Conservation (phyloP, 371 early-diverging fungal species). For the Circinella umbellata region DNA sequence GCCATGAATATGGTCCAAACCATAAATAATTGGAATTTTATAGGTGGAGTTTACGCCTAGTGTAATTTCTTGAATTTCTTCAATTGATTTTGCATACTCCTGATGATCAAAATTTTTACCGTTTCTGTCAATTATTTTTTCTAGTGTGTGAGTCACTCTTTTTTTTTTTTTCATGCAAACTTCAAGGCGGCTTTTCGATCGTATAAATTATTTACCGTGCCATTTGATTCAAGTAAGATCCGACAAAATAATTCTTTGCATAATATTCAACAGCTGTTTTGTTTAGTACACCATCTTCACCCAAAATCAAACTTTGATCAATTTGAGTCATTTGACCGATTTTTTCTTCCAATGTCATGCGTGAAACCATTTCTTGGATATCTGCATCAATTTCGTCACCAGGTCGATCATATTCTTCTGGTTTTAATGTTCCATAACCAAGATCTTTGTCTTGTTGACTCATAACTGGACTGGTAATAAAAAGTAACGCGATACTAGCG, state of each 20-base stretch:
- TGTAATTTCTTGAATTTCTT: slow-evolving; percentile 41
- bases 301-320: slow-evolving; percentile 43
- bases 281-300: slow-evolving; percentile 46
- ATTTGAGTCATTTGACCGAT: slow-evolving; percentile 77
- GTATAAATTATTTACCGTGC: slow-evolving; percentile 31
- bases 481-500: slow-evolving; percentile 8
- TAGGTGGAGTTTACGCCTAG: slow-evolving; percentile 33
- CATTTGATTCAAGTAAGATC: slow-evolving; percentile 43
- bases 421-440: slow-evolving; percentile 13
- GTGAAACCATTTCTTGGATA: slow-evolving; percentile 41
- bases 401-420: slow-evolving; percentile 29
- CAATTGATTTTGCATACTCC: slow-evolving; percentile 35
- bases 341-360: slow-evolving; percentile 63
- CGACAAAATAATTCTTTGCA: slow-evolving; percentile 42
- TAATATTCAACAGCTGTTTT: slow-evolving; percentile 51
- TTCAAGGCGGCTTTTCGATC: too few species aligned
- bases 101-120: slow-evolving; percentile 32
- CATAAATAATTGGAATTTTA: slow-evolving; percentile 46
- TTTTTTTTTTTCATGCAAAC: too few species aligned
- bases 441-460: neutral
- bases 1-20: slow-evolving; percentile 69
- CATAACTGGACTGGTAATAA: neutral
- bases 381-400: slow-evolving; percentile 34
- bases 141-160: too few species aligned
- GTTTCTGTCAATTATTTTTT: slow-evolving; percentile 15